Base-by-base conservation (phyloP, 495 filamentous ascomycete genomes). In the Cairneyella variabilis region DNA sequence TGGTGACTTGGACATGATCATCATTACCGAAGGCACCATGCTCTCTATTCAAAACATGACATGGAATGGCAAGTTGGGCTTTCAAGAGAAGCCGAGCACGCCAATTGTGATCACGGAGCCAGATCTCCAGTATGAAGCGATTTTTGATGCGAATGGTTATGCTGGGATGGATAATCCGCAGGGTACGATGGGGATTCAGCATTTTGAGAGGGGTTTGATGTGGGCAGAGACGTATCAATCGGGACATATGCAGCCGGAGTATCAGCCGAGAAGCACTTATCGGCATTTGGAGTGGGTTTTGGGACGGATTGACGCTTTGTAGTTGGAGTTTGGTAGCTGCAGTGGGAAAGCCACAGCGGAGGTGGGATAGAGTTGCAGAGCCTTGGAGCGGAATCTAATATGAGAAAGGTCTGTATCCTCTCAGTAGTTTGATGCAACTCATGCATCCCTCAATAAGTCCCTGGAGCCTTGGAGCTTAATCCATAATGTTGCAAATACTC, bases 21-120 rank as follows among this genome's bases (percentile, higher is more conserved):
- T 86, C 47, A 69, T 83, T 36, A 73, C 76, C 38, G 79, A 84
- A 56, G 83, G 80, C n/a, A 83, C 81, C 0, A 66, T 85, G 4
- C 62, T 85, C 32, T 67, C 76, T 27, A 82, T 86, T 55, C 82
- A 85, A 63, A 85, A 85, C 64, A 83, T 85, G 79, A 86, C 81
- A 4, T 87, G 81, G 79, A 77, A 80, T 55, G 82, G 83, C 18
- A 62, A 72, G 21, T 73, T 83, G n/a, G 83, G 82, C 0, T 86
- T 85, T 40, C 37, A 40, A 16, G 16, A 40, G 6, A 6, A 40
- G 17, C 37, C 37, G 6, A 17, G 8, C 8, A 40, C 5, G 37
- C 37, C 16, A 17, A 40, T 40, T n/a, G 17, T 40, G 6, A 40
- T 40, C 37, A 9, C 16, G 7, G 37, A 40, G 8, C 37, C 7